phyloP scores from a whole-genome alignment of 306 rosid species.

The Citrullus mucosospermus region DNA sequence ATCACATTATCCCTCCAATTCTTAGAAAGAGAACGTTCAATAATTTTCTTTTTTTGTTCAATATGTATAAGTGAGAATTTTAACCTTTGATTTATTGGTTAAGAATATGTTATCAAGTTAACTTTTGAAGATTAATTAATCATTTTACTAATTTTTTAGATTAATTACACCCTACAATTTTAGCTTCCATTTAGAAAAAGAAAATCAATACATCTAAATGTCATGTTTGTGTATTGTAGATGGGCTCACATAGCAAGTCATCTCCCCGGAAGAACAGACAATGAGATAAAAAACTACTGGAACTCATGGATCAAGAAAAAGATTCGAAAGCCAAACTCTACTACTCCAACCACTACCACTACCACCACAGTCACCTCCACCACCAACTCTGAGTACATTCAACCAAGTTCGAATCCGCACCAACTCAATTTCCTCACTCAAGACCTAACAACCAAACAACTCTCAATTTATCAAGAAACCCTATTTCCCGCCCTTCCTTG shows the following conservation, averaged over 20 bases:
- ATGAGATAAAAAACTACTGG: conserved; percentile 96
- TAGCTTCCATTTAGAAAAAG: neutral
- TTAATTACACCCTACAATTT: neutral
- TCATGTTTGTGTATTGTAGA: conserved; percentile 16
- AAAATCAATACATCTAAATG: no score
- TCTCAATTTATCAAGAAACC: conserved; percentile 27
- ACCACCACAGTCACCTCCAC: neutral
- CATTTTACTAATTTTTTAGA: no score
- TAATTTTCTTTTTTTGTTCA: no score
- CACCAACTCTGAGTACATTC: conserved; percentile 19
- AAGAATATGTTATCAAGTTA: no score
- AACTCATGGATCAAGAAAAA: conserved; percentile 97
- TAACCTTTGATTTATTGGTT: no score
- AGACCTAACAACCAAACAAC: conserved; percentile 28
- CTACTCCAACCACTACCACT: conserved; percentile 15
- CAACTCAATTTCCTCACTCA: conserved; percentile 47
- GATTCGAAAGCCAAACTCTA: conserved; percentile 51
- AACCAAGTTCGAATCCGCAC: conserved; percentile 27
- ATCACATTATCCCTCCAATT: no score
- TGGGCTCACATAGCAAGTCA: conserved; percentile 99
- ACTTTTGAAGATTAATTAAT: no score
- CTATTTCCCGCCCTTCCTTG: conserved; percentile 50
- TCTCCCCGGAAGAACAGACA: conserved; percentile 94
- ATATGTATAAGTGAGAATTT: no score
- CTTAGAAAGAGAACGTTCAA: no score